A percentile compares a stretch with the other conserved stretches of the same genome.
phyloP scores from a whole-genome alignment of 2,329 filamentous ascomycete genomes.

The Epichloe elymi region DNA sequence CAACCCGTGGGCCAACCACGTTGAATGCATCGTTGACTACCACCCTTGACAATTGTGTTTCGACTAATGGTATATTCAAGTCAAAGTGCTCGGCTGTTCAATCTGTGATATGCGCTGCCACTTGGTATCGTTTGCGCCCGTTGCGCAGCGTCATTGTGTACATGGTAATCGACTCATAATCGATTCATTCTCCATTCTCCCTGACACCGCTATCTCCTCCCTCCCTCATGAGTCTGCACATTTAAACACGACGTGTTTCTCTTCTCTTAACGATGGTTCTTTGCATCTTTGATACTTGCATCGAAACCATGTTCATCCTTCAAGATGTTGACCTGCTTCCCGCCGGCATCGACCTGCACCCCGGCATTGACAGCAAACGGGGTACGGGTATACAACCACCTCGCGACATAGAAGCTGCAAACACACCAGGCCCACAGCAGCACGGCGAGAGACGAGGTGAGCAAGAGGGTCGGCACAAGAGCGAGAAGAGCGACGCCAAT shows the following conservation, averaged over 20 bases:
- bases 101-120: not conserved
- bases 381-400: conserved; percentile 30
- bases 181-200: not conserved
- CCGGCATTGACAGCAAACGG: conserved; percentile 12
- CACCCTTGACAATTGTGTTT: not conserved
- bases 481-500: conserved; percentile 52
- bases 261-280: not conserved
- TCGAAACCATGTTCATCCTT: conserved; percentile 14
- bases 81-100: not conserved
- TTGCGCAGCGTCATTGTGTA: not conserved
- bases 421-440: conserved; percentile 57
- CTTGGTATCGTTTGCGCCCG: not conserved
- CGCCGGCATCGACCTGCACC: conserved; percentile 10
- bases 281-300: conserved; percentile 5
- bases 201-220: not conserved
- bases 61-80: not conserved
- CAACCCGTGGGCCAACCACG: not conserved
- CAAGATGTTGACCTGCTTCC: conserved; percentile 7
- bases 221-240: too few relatives aligned
- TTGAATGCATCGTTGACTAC: not conserved
- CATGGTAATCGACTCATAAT: too few relatives aligned
- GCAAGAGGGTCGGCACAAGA: conserved; percentile 54
- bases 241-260: too few relatives aligned
- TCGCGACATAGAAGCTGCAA: conserved; percentile 39
- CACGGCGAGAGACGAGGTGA: conserved; percentile 48